Percentiles rank a stretch among this genome's conserved stretches.
These are phyloP conservation scores for Penicillium sp. DNA, from an alignment of 2,329 filamentous ascomycete genomes.

Conservation along the genomic window DNA sequence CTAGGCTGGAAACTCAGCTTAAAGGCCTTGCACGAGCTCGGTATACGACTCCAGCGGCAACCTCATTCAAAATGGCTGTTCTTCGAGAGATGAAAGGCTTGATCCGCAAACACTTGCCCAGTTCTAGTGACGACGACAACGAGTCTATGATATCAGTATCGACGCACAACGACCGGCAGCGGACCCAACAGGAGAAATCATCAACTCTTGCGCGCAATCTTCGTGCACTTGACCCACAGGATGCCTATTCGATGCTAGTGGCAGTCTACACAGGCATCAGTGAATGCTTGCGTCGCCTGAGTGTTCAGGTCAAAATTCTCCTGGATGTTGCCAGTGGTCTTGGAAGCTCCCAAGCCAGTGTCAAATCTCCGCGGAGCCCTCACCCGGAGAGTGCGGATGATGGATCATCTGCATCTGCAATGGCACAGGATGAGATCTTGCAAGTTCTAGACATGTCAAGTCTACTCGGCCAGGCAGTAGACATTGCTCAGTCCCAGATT, in stretches of 20 bases:
- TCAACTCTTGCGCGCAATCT: conserved; percentile 82
- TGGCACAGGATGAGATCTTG: conserved; percentile 55
- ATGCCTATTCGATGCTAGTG: conserved; percentile 75
- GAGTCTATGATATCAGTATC: conserved; percentile 84
- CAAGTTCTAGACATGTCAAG: conserved; percentile 62
- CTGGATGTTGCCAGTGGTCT: conserved; percentile 76
- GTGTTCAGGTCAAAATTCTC: conserved; percentile 89
- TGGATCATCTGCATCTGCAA: conserved; percentile 25
- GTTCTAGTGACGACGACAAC: conserved; percentile 88
- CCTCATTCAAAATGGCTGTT: conserved; percentile 75
- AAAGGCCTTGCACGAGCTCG: conserved; percentile 75
- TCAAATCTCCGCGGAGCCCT: conserved; percentile 48
- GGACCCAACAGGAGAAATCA: conserved; percentile 83
- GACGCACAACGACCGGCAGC: conserved; percentile 63
- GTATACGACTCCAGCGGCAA: conserved; percentile 74
- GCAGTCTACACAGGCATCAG: conserved; percentile 83
- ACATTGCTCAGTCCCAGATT: conserved; percentile 60
- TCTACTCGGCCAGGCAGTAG: conserved; percentile 61
- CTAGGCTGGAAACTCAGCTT: conserved; percentile 64
- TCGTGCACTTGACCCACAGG: conserved; percentile 72
- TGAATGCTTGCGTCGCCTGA: conserved; percentile 77
- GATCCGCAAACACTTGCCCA: conserved; percentile 79
- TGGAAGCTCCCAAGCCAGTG: conserved; percentile 38
- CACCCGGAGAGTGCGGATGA: conserved; percentile 41
- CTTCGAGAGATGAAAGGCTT: conserved; percentile 80